Conservation (phyloP, 352 stramenopile species). For the Phytophthora ramorum region DNA sequence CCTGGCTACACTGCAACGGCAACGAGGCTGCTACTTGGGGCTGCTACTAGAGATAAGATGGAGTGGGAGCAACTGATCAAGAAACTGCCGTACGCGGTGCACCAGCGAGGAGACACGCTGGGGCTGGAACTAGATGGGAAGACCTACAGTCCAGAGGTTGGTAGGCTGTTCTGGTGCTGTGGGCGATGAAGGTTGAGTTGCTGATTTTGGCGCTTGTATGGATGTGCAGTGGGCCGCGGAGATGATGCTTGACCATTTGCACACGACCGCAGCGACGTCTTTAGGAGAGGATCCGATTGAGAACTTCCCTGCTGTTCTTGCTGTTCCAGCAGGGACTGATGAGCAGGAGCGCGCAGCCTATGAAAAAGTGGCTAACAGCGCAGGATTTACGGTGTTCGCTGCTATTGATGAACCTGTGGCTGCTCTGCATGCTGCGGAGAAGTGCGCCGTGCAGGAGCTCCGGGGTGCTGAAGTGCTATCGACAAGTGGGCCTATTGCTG, state of each 20-base stretch:
- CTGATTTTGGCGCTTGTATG: conserved; percentile 4
- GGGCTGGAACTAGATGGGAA: conserved; percentile 60
- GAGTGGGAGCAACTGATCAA: conserved; percentile 42
- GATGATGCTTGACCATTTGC: conserved; percentile 66
- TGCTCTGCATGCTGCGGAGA: conserved; percentile 61
- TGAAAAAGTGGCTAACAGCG: conserved; percentile 58
- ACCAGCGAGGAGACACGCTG: conserved; percentile 25
- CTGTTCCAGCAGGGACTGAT: conserved; percentile 47
- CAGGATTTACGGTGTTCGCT: conserved; percentile 65
- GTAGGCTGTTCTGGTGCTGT: background rate
- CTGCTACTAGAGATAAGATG: conserved; percentile 22
- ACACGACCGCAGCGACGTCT: conserved; percentile 50
- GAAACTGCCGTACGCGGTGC: conserved; percentile 52
- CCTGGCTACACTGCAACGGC: conserved; percentile 59
- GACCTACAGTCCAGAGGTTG: conserved; percentile 66
- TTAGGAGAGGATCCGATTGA: conserved; percentile 50
- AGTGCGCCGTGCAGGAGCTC: conserved; percentile 42
- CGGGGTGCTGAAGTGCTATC: conserved; percentile 26
- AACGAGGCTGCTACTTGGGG: conserved; percentile 56
- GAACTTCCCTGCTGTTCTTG: conserved; percentile 57
- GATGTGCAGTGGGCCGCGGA: conserved; percentile 57
- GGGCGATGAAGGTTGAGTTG: background rate
- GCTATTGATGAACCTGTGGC: conserved; percentile 71
- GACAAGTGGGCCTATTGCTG: conserved; percentile 44
- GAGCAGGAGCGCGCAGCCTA: conserved; percentile 44